Evolutionary conservation across 768 basidiomycete genomes (phyloP), one percentile per base, ranked within the genome.

Genomic region (Rhodotorula sphaerocarpa): DNA sequence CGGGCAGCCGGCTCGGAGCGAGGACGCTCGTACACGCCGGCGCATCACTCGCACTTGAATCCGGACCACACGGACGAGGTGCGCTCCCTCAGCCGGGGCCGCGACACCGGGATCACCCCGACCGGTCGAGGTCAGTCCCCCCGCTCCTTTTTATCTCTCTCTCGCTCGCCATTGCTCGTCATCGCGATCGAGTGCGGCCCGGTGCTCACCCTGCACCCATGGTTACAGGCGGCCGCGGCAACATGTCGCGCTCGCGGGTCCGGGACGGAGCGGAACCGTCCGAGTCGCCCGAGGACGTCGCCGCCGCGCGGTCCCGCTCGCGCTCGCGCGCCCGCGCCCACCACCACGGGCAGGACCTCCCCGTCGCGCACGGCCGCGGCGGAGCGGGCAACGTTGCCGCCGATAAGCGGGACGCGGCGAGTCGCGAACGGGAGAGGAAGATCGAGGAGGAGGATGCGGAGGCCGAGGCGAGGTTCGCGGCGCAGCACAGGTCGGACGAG

Each of bases 201-300:
- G n/a, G n/a, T n/a, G n/a, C n/a, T n/a, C n/a, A n/a, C n/a, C n/a
- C n/a, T n/a, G n/a, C 4, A 11, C 23, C 27, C 31, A 21, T 12
- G 30, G 33, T 0, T 18, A 1, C 54, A 68, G 67, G 67, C 21
- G 67, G 67, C 18, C 62, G 59, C 2, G 67, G 67, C 39, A 68
- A 68, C 63, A 68, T 68, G 67, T 61, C 59, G 2, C 67, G 61
- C 36, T 68, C 67, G 12, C 58, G 67, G 39, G 67, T 60, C 39
- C 59, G 67, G 47, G 60, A 63, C 25, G 57, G 56, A n/a, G 28
- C 47, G 20, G 45, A 53, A 21, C 55, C 44, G 20, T 5, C 48
- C 45, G 63, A 61, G 25, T 36, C 45, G 10, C 23, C 56, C 21
- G 28, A 34, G 46, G 67, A 57, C 0, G 25, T 61, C 44, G 56